Base-by-base conservation (phyloP, 257 asterid genomes). In the Solanum sitiens region DNA sequence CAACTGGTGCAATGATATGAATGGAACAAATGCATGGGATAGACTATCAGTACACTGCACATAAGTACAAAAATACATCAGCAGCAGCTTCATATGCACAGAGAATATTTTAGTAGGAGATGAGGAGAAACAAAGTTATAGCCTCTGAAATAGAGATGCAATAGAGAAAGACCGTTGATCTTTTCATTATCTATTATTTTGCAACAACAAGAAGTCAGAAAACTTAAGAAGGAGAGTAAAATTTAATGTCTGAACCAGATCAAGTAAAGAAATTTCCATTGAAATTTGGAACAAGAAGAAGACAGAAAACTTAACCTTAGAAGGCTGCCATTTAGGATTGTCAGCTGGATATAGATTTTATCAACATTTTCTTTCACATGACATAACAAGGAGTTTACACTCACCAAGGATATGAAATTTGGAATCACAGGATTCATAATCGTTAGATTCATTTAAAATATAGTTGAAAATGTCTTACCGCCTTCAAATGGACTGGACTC, bases 401-500 rank as follows among this genome's bases (percentile, higher is more conserved):
- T 21, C 33, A 39, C 18, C 53, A 75, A 75, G 83, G 83, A 75
- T 75, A 68, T 8, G n/a, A n/a, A 53, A 56, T n/a, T 61, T 73
- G 35, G 27, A 23, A 53, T 61, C 27, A 44, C 75, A 30, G 83
- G 44, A 59, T 61, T 67, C 30, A 61, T 40, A 75, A 53, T 59
- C 47, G 65, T 76, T 39, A 63, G 67, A 65, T 80, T 89, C 3
- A 39, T 74, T 70, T 86, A 47, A 71, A 25, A 53, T 83, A 44
- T 86, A 87, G 70, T 10, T 6, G 30, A 84, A 84, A 63, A 65
- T 42, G n/a, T 61, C 53, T 67, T 50, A 15, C 82, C 90, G 93
- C 99, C 99, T 92, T 96, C 98, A 87, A 85, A 88, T 44, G 94
- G 98, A 90, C 96, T 94, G 87, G 94, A 93, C 76, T 92, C 94